phyloP scores from a whole-genome alignment of 176 grass and related monocot species.

The Oryza glaberrima region DNA sequence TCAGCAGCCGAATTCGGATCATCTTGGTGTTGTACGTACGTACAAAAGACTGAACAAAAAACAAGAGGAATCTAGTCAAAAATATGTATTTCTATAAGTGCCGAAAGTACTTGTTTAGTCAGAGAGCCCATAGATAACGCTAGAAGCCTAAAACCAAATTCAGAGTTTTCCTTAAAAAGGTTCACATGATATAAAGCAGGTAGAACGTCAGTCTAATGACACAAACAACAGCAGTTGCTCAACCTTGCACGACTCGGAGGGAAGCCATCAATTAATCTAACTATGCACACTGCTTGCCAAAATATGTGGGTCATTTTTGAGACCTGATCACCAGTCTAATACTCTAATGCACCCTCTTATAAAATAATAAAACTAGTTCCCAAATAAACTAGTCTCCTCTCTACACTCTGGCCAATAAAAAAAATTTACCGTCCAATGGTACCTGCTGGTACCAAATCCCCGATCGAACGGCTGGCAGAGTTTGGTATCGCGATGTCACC shows the following conservation, averaged over 20 bases:
- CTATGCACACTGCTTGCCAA: not conserved
- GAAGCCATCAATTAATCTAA: not conserved
- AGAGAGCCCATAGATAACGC: not conserved
- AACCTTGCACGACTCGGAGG: not conserved
- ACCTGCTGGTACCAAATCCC: no score
- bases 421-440: no score
- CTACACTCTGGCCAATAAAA: no score
- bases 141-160: not conserved
- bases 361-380: no score
- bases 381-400: no score
- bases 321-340: not conserved
- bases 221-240: not conserved
- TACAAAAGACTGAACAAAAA: not conserved
- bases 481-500: no score
- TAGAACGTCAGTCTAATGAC: slow-evolving; percentile 8
- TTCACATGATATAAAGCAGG: not conserved
- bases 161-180: not conserved
- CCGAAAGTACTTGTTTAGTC: not conserved
- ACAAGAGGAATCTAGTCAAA: not conserved
- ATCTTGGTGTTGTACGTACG: not conserved
- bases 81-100: not conserved
- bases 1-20: not conserved
- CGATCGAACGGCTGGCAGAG: no score
- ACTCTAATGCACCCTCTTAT: no score
- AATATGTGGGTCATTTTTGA: not conserved